Base-by-base conservation (phyloP, 2,329 filamentous ascomycete genomes). In the Periglandula ipomoeae region DNA sequence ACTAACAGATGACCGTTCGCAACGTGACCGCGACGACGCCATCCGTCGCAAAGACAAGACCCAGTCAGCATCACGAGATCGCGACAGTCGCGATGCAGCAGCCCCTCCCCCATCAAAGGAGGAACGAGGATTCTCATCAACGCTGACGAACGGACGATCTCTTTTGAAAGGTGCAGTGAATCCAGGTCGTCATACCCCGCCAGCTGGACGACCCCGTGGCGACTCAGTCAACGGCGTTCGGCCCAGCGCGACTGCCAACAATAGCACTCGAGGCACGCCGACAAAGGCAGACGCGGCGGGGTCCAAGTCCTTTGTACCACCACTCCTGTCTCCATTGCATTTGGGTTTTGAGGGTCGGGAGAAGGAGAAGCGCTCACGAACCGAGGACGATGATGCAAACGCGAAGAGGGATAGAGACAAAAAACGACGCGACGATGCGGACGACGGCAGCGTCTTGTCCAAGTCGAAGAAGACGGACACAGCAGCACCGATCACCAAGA, bases 301-400 rank as follows among this genome's bases (percentile, higher is more conserved):
- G 10, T 57, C 64, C 2, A 72, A 70, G 53, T 53, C 68, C 23
- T 61, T 63, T 22, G 65, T 81, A 6, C 77, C 77, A 8, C 73
- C 72, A 3, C 56, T 81, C 26, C 58, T 81, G 13, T 81, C 77
- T 0, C 77, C 77, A 1, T 62, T 78, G 1, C 70, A 69, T 32
- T 64, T 78, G 10, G 67, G 66, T 34, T 66, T 74, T 23, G 70
- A 71, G 22, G 40, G 27, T 38, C 48, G 24, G 30, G 65, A 67
- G 19, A 66, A 68, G 46, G 65, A 67, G 19, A 67, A 68, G 35
- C 48, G 49, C 3, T 35, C 20, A 5, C 47, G 42, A 4, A 41
- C 44, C 10, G 50, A 52, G 24, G 66, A 70, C 6, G 53, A 55
- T 1, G 52, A 59, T 5, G 47, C 55, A 3, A 51, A 51, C 22